phyloP scores from a whole-genome alignment of 2,329 filamentous ascomycete species.

The Eurotiales sp. region DNA sequence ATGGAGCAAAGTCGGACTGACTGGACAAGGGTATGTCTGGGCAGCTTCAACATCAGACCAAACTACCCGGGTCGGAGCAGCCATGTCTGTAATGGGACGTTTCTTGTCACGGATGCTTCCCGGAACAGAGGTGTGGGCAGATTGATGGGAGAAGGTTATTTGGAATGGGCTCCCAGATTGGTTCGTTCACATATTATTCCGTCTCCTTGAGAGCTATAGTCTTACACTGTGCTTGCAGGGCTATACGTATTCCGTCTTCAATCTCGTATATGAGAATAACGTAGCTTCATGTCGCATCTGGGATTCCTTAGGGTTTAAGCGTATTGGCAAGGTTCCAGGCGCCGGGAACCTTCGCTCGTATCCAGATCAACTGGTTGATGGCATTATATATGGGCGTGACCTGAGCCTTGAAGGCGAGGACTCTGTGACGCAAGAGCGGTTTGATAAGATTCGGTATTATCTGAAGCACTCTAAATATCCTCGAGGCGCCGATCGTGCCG shows the following conservation, averaged over 20 bases:
- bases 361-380: slow-evolving; percentile 66
- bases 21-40: slow-evolving; percentile 77
- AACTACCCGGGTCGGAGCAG: slow-evolving; percentile 89
- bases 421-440: slow-evolving; percentile 88
- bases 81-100: slow-evolving; percentile 77
- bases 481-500: slow-evolving; percentile 84
- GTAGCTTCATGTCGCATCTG: slow-evolving; percentile 85
- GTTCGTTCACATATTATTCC: slow-evolving; percentile 24
- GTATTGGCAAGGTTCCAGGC: slow-evolving; percentile 76
- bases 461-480: slow-evolving; percentile 93
- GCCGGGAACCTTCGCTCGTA: slow-evolving; percentile 67
- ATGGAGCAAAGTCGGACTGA: slow-evolving; percentile 57
- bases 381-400: slow-evolving; percentile 71
- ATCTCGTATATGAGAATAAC: slow-evolving; percentile 91
- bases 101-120: slow-evolving; percentile 69
- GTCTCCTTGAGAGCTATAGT: no score
- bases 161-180: slow-evolving; percentile 70
- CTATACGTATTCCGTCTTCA: slow-evolving; percentile 91
- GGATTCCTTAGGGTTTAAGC: slow-evolving; percentile 89
- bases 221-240: no score
- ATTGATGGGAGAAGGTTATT: slow-evolving; percentile 71
- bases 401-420: slow-evolving; percentile 66
- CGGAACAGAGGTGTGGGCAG: slow-evolving; percentile 71
- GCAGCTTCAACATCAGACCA: slow-evolving; percentile 91
- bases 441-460: slow-evolving; percentile 98